A percentile compares a stretch with the other conserved stretches of the same genome.
phyloP scores from a whole-genome alignment of 2,329 filamentous ascomycete genomes.

The Daldinia sp. region DNA sequence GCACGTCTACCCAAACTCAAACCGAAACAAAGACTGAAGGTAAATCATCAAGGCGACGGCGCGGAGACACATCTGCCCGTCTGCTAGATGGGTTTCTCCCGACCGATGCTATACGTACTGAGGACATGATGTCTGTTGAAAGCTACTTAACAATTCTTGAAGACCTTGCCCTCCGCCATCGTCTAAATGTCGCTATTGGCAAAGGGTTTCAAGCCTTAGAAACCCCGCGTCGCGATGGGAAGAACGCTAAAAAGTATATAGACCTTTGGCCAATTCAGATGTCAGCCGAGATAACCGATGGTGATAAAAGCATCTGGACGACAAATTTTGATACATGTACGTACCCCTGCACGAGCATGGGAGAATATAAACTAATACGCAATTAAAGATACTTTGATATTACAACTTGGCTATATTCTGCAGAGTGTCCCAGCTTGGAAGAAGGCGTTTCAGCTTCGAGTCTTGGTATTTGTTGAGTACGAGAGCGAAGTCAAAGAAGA shows the following conservation, averaged over 20 bases:
- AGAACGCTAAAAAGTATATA: slow-evolving; percentile 79
- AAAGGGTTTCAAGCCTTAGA: slow-evolving; percentile 84
- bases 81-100: slow-evolving; percentile 71
- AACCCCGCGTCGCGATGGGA: slow-evolving; percentile 70
- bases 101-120: slow-evolving; percentile 76
- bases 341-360: slow-evolving; percentile 47
- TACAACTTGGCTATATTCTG: slow-evolving; percentile 87
- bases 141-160: slow-evolving; percentile 87
- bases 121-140: slow-evolving; percentile 75
- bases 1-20: slow-evolving; percentile 54
- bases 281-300: slow-evolving; percentile 82
- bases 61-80: slow-evolving; percentile 67
- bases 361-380: slow-evolving; percentile 31
- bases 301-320: slow-evolving; percentile 76
- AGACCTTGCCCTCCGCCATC: slow-evolving; percentile 80
- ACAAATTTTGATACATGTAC: slow-evolving; percentile 92
- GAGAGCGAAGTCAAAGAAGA: slow-evolving; percentile 87
- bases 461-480: slow-evolving; percentile 91
- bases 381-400: slow-evolving; percentile 75
- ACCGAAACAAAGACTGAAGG: slow-evolving; percentile 50
- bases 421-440: slow-evolving; percentile 86
- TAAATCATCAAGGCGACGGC: slow-evolving; percentile 54
- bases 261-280: slow-evolving; percentile 95
- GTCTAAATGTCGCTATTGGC: slow-evolving; percentile 86
- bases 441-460: slow-evolving; percentile 76